Percentiles rank a stretch among this genome's conserved stretches.
Conservation (phyloP, 208 protist species). For the Angomonas ambiguus region DNA sequence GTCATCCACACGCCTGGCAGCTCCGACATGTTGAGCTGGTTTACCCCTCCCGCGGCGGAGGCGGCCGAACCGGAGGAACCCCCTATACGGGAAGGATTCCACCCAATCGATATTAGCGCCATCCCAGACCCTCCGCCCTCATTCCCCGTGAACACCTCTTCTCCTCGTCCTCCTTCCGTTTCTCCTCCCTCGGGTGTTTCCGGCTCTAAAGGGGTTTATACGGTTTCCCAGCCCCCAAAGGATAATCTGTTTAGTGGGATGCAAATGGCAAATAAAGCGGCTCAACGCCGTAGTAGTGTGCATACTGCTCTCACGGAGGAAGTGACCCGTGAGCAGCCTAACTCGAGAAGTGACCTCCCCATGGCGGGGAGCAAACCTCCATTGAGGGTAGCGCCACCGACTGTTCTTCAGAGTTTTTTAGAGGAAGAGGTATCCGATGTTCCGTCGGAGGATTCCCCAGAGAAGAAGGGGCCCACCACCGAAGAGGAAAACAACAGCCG, state of each 20-base stretch:
- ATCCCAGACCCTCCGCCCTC: not conserved
- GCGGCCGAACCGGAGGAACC: not conserved
- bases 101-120: slow-evolving; percentile 12
- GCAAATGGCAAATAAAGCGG: not conserved
- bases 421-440: not conserved
- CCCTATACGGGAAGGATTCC: slow-evolving; percentile 5
- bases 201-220: not conserved
- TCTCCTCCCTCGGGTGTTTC: not conserved
- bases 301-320: not conserved
- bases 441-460: not conserved
- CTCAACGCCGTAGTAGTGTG: not conserved
- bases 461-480: not conserved
- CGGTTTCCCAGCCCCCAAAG: not conserved
- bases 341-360: too few species aligned
- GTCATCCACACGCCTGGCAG: not conserved
- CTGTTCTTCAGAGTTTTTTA: not conserved
- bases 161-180: not conserved
- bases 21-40: slow-evolving; percentile 26
- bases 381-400: too few species aligned
- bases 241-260: not conserved
- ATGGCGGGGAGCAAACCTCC: too few species aligned
- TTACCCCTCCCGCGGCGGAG: not conserved
- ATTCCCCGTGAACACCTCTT: too few species aligned
- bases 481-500: not conserved
- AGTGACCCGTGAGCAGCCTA: not conserved